phyloP scores from a whole-genome alignment of 2,329 filamentous ascomycete species.

The Verticillium nonalfalfae region DNA sequence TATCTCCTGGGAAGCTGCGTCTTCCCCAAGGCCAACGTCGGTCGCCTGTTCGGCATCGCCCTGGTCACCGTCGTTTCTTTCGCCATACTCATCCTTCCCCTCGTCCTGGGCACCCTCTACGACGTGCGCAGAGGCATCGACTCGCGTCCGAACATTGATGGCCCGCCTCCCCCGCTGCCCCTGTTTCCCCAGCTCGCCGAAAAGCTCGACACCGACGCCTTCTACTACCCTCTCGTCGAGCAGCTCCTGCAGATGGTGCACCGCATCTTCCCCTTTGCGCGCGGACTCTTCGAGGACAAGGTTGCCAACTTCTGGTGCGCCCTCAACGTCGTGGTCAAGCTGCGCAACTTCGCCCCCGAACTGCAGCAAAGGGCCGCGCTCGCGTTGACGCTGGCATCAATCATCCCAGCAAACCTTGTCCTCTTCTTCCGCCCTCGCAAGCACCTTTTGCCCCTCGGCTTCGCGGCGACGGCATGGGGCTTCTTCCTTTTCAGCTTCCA shows the following conservation, averaged over 20 bases:
- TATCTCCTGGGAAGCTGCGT: conserved; percentile 84
- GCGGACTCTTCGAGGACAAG: conserved; percentile 97
- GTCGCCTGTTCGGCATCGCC: conserved; percentile 69
- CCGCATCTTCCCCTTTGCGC: conserved; percentile 90
- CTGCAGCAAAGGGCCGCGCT: conserved; percentile 74
- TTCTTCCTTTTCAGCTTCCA: conserved; percentile 98
- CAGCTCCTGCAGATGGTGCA: conserved; percentile 81
- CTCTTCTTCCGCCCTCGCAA: conserved; percentile 75
- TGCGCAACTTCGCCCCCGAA: conserved; percentile 64
- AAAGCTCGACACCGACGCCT: conserved; percentile 55
- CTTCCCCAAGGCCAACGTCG: conserved; percentile 62
- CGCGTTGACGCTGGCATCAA: conserved; percentile 65
- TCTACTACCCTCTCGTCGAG: conserved; percentile 69
- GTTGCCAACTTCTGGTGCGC: conserved; percentile 98
- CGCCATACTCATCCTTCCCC: conserved; percentile 65
- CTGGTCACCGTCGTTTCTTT: conserved; percentile 69
- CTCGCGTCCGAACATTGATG: conserved; percentile 47
- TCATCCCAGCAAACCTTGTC: conserved; percentile 71
- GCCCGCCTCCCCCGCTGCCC: conserved; percentile 56
- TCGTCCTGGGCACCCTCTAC: conserved; percentile 66
- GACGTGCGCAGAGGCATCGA: conserved; percentile 60
- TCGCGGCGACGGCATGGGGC: conserved; percentile 84
- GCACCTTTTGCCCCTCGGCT: conserved; percentile 69
- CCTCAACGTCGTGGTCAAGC: conserved; percentile 82
- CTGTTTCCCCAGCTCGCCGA: conserved; percentile 52